These are phyloP conservation scores for Kazachstania viticola DNA, from an alignment of 805 yeast genomes.

Conservation along the genomic window DNA sequence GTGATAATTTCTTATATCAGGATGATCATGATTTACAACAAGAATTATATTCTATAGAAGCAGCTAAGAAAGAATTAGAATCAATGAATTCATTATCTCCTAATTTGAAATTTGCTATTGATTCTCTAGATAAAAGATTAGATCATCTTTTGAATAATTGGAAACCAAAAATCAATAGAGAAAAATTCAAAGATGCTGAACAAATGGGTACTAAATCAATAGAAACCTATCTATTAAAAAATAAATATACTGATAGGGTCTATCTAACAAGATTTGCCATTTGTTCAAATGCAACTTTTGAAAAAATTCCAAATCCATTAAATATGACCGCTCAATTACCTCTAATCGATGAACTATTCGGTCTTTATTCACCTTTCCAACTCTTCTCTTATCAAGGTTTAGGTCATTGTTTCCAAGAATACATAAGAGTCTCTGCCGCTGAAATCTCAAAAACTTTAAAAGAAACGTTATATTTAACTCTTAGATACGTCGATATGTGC, in stretches of 20 bases:
- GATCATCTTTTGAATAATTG: constrained; percentile 8
- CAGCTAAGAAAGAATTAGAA: constrained; percentile 7
- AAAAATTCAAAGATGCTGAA: constrained; percentile 2
- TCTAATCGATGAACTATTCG: constrained; percentile 21
- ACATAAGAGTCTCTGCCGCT: constrained; percentile 1
- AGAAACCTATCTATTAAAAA: constrained; percentile 21
- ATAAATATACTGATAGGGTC: constrained; percentile 16
- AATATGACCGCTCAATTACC: constrained; percentile 8
- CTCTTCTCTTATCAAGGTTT: constrained; percentile 22
- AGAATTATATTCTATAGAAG: constrained; percentile 11
- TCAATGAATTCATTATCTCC: constrained; percentile 2
- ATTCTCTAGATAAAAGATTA: constrained; percentile 10
- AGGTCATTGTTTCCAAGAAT: constrained; percentile 15
- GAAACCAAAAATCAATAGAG: constrained; percentile 13
- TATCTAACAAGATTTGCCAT: constrained; percentile 15
- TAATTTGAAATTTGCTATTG: not conserved
- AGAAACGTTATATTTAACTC: constrained; percentile 21
- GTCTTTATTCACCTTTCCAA: constrained; percentile 21
- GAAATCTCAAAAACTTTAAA: constrained; percentile 33
- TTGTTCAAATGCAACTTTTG: constrained; percentile 7
- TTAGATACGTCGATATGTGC: constrained; percentile 23
- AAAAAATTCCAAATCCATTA: not conserved
- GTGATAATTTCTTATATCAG: constrained; percentile 5
- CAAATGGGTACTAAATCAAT: constrained; percentile 10
- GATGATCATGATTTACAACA: constrained; percentile 13